Evolutionary conservation across 768 basidiomycete species (phyloP).

Genomic region (Termitomyces sp.): DNA sequence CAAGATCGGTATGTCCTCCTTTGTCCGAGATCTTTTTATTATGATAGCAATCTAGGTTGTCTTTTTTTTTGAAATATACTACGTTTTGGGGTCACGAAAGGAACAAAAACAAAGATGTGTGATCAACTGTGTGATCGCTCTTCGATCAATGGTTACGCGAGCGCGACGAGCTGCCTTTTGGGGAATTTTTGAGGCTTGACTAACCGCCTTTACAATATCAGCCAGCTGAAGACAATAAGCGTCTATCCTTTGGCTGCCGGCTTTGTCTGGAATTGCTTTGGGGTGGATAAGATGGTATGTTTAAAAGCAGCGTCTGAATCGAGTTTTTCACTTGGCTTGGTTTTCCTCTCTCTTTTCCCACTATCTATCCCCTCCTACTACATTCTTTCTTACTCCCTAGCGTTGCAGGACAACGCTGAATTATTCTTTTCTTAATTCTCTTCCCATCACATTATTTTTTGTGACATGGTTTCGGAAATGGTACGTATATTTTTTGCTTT

Average conservation of each 20-base stretch:
- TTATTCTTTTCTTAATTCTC: constrained; percentile 6
- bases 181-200: not conserved
- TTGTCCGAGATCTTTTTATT: constrained; percentile 13
- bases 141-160: constrained; percentile 1
- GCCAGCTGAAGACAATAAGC: constrained; percentile 15
- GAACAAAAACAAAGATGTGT: constrained; percentile 7
- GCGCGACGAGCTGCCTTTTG: constrained; percentile 7
- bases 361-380: constrained; percentile 10
- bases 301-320: constrained; percentile 11
- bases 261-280: constrained; percentile 14
- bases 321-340: constrained; percentile 9
- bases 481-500: constrained; percentile 1
- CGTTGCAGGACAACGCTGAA: constrained; percentile 23
- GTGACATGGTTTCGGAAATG: constrained; percentile 8
- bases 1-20: constrained; percentile 18
- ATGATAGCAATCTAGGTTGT: constrained; percentile 5
- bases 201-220: constrained; percentile 4
- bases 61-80: constrained; percentile 6
- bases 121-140: constrained; percentile 3
- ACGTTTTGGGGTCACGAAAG: constrained; percentile 1
- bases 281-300: not conserved
- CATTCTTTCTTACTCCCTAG: constrained; percentile 10
- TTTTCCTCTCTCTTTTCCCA: constrained; percentile 8
- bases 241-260: constrained; percentile 2
- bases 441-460: constrained; percentile 2